Percentiles rank a stretch among this genome's conserved stretches.
Evolutionary conservation across 805 yeast species (phyloP).

Genomic region (Metschnikowia shivogae): DNA sequence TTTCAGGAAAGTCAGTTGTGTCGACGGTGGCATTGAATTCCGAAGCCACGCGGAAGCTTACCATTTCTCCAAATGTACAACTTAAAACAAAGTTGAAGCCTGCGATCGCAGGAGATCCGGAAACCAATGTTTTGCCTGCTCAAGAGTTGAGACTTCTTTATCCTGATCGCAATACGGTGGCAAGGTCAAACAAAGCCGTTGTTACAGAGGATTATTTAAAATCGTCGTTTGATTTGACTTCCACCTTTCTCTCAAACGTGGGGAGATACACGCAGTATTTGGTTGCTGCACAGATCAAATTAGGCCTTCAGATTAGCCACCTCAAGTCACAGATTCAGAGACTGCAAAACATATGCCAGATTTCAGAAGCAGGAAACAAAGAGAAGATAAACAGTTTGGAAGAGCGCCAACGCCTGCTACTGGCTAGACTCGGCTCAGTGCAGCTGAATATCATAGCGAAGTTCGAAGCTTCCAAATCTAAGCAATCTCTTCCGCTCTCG

Average conservation of each 20-base stretch:
- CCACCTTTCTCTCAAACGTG: slow-evolving; percentile 5
- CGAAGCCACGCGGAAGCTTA: neutral
- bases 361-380: neutral
- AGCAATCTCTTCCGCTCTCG: slow-evolving; percentile 29
- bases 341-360: neutral
- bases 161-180: neutral
- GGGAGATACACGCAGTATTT: slow-evolving; percentile 12
- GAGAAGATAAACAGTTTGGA: slow-evolving; percentile 15
- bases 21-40: slow-evolving; percentile 14
- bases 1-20: slow-evolving; percentile 12
- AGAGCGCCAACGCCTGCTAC: slow-evolving; percentile 22
- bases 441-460: slow-evolving; percentile 22
- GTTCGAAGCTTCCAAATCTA: slow-evolving; percentile 21
- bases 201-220: slow-evolving; percentile 5
- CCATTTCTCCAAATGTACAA: neutral
- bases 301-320: slow-evolving; percentile 21
- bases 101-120: neutral
- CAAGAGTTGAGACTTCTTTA: slow-evolving; percentile 14
- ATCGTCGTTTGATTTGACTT: slow-evolving; percentile 6
- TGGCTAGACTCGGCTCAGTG: slow-evolving; percentile 18
- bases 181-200: slow-evolving; percentile 5
- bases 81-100: neutral
- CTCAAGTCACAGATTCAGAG: slow-evolving; percentile 19
- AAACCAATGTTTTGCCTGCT: slow-evolving; percentile 14
- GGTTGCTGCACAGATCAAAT: slow-evolving; percentile 10